Evolutionary conservation across 2,329 filamentous ascomycete species (phyloP).

Genomic region (Acarospora socialis): DNA sequence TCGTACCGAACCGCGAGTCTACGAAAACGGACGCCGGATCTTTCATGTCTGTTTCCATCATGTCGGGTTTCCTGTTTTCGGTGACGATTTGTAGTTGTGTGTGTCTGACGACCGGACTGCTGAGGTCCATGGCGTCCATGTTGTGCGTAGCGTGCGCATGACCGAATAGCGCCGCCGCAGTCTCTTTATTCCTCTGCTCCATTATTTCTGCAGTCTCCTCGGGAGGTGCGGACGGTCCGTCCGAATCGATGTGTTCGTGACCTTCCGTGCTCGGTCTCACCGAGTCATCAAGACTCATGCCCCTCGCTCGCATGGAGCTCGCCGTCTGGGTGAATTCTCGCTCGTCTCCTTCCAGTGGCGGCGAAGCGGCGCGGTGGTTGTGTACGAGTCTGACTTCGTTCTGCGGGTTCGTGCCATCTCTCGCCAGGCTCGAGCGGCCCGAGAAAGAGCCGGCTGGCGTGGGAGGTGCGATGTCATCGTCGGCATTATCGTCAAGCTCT

Average conservation of each 20-base stretch:
- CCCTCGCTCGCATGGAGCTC: slow-evolving; percentile 56
- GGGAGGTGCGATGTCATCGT: slow-evolving; percentile 37
- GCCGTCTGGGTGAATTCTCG: slow-evolving; percentile 95
- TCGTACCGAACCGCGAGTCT: slow-evolving; percentile 33
- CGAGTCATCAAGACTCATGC: slow-evolving; percentile 29
- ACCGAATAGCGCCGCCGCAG: slow-evolving; percentile 26
- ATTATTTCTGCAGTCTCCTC: slow-evolving; percentile 34
- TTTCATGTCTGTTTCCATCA: slow-evolving; percentile 25
- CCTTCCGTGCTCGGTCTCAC: slow-evolving; percentile 22
- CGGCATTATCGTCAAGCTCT: slow-evolving; percentile 61
- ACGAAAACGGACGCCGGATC: slow-evolving; percentile 23
- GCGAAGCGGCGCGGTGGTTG: slow-evolving; percentile 61
- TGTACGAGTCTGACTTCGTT: slow-evolving; percentile 29
- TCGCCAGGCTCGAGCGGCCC: slow-evolving; percentile 25
- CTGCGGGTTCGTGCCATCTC: slow-evolving; percentile 19
- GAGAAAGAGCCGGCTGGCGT: slow-evolving; percentile 53
- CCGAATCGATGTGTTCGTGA: slow-evolving; percentile 15
- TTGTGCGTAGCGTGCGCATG: slow-evolving; percentile 4
- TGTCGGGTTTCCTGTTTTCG: slow-evolving; percentile 23
- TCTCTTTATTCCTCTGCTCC: slow-evolving; percentile 36
- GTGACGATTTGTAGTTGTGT: slow-evolving; percentile 2
- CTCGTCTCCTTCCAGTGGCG: slow-evolving; percentile 85
- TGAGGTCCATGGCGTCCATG: slow-evolving; percentile 6
- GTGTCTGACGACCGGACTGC: slow-evolving; percentile 12
- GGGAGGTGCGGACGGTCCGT: slow-evolving; percentile 18